Base-by-base conservation (phyloP, 139 green algal genomes). In the Chlamydomonas applanata region DNA sequence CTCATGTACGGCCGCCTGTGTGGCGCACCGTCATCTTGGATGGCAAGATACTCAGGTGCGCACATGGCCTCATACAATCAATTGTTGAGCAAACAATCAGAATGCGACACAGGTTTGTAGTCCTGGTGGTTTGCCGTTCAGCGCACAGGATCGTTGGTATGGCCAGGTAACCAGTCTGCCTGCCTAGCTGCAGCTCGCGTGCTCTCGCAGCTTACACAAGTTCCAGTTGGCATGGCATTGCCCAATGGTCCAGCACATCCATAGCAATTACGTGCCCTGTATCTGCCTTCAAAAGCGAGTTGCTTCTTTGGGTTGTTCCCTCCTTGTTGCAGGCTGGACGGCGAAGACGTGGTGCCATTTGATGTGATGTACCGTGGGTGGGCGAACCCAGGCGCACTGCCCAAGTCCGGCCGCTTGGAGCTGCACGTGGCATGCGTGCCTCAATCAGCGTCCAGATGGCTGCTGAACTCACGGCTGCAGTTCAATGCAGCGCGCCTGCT, bases 311-410 rank as follows among this genome's bases (percentile, higher is more conserved):
- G n/a, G 40, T 49, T 49, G 7, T 49, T 49, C 7, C 11, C 40
- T 49, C 40, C n/a, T n/a, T 49, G 40, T 73, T 14, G 14, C 69
- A 74, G 69, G 53, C 27, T 32, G 27, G 33, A 74, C 25, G 69
- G 69, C 1, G 19, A 20, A 3, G 69, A 74, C 7, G n/a, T 63
- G 46, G 69, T 66, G 25, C 69, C 69, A 3, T 74, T 74, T 74
- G 69, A 74, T 49, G 69, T 65, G 29, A 3, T 74, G 69, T 74
- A 65, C n/a, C 5, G 65, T 11, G 69, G 69, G 29, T 74, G 69
- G 69, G 17, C 19, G 17, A 32, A n/a, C 5, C 40, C 62, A 2
- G 53, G 22, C 14, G 25, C 30, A 29, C 24, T 74, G 24, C 69
- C 69, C 11, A 19, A 65, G 19, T 25, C 13, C 25, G 69, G 69